Percentiles rank a stretch among this genome's conserved stretches.
Evolutionary conservation across 805 yeast genomes (phyloP).

Genomic region (Ogataea corticis): DNA sequence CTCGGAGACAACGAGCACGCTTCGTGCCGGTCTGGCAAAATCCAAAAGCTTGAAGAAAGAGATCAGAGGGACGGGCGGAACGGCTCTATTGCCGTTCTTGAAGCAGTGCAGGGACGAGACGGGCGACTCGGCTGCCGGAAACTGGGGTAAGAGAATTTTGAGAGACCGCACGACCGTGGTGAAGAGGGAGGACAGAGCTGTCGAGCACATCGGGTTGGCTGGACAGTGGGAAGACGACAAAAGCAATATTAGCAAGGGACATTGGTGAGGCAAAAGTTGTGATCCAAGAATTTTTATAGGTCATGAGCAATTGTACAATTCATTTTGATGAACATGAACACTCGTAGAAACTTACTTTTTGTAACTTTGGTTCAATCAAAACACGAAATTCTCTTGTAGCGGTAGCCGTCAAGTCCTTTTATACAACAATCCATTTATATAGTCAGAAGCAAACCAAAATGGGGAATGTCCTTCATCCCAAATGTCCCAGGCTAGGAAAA

Average conservation of each 20-base stretch:
- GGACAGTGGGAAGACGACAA: slow-evolving; percentile 34
- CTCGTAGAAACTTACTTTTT: too few relatives aligned
- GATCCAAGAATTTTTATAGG: background rate
- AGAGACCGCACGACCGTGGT: slow-evolving; percentile 38
- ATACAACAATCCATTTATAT: too few relatives aligned
- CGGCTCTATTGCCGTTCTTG: slow-evolving; percentile 84
- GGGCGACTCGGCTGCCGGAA: slow-evolving; percentile 89
- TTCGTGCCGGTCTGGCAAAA: slow-evolving; percentile 60
- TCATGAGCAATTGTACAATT: too few relatives aligned
- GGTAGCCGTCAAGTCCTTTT: too few relatives aligned
- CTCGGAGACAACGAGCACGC: slow-evolving; percentile 47
- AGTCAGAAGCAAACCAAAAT: too few relatives aligned
- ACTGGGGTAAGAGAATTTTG: slow-evolving; percentile 80
- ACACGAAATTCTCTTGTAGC: too few relatives aligned
- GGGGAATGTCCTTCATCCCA: too few relatives aligned
- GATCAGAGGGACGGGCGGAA: slow-evolving; percentile 91
- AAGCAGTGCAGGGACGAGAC: slow-evolving; percentile 97
- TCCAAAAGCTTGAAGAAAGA: slow-evolving; percentile 43
- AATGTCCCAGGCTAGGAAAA: too few relatives aligned
- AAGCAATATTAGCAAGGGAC: slow-evolving; percentile 29
- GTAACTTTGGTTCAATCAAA: too few relatives aligned
- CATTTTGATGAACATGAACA: too few relatives aligned
- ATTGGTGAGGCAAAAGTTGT: slow-evolving; percentile 25
- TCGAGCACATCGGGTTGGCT: slow-evolving; percentile 30
- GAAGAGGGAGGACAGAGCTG: slow-evolving; percentile 12